A percentile compares a stretch with the other conserved stretches of the same genome.
Conservation (phyloP, 371 early-diverging fungal genomes). For the Mucor velutinosus region DNA sequence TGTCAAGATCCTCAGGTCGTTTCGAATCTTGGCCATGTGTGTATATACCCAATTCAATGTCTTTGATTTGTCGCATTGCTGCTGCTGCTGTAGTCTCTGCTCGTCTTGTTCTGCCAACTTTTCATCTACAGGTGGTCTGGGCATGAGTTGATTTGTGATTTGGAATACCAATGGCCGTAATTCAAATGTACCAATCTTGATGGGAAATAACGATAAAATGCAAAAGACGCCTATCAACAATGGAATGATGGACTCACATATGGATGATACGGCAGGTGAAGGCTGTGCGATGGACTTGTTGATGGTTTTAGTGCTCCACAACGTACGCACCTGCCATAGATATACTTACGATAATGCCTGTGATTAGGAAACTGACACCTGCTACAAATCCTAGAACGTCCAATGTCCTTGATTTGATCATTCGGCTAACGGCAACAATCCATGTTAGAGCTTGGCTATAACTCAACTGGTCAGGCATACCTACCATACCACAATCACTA, state of each 20-base stretch:
- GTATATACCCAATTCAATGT: constrained; percentile 23
- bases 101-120: constrained; percentile 24
- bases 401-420: constrained; percentile 22
- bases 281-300: constrained; percentile 48
- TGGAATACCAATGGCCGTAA: constrained; percentile 42
- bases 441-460: not conserved
- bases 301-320: not conserved
- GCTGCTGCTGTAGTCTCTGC: constrained; percentile 8
- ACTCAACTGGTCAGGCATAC: not conserved
- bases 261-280: constrained; percentile 26
- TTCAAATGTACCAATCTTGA: constrained; percentile 35
- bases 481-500: constrained; percentile 28
- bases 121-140: constrained; percentile 29
- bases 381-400: constrained; percentile 33
- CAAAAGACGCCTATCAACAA: constrained; percentile 40
- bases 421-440: constrained; percentile 13
- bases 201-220: constrained; percentile 39
- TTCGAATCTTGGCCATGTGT: constrained; percentile 35
- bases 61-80: constrained; percentile 1
- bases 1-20: constrained; percentile 46
- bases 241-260: constrained; percentile 41
- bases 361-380: constrained; percentile 33
- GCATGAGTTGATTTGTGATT: constrained; percentile 48
- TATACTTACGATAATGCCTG: constrained; percentile 32
- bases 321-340: not conserved